Evolutionary conservation across 2,329 filamentous ascomycete species (phyloP).

Genomic region (Diaporthe sp.): DNA sequence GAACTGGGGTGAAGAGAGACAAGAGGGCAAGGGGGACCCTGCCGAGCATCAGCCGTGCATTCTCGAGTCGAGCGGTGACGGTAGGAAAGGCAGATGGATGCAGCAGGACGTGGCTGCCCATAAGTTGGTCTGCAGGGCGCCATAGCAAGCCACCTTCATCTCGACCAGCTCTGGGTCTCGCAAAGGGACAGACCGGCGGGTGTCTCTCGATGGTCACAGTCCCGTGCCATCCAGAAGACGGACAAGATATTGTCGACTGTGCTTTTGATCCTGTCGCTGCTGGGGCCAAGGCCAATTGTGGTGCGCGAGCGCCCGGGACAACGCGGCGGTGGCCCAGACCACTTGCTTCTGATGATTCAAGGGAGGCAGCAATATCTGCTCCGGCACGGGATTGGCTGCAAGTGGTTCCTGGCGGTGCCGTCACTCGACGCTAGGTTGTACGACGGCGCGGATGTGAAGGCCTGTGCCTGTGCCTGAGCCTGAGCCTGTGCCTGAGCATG

Average conservation of each 20-base stretch:
- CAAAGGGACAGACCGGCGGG: not conserved
- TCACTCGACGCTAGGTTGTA: conserved; percentile 24
- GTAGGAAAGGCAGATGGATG: not conserved
- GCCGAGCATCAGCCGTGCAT: not conserved
- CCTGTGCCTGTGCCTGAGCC: conserved; percentile 2
- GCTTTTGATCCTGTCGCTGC: conserved; percentile 11
- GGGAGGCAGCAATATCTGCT: conserved; percentile 8
- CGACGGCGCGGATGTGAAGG: conserved; percentile 3
- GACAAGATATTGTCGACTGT: not conserved
- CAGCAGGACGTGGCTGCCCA: not conserved
- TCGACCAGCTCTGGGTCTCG: not conserved
- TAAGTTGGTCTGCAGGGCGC: not conserved
- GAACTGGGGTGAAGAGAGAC: conserved; percentile 13
- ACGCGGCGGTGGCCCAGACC: not conserved
- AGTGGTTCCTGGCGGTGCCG: not conserved
- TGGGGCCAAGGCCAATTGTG: not conserved
- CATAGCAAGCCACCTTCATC: conserved; percentile 17
- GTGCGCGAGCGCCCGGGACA: not conserved
- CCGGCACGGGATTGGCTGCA: not conserved
- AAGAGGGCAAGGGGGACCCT: conserved; percentile 1
- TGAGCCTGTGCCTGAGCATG: conserved; percentile 1
- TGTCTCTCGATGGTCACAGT: not conserved
- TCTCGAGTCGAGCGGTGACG: conserved; percentile 12
- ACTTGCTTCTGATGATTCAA: conserved; percentile 22
- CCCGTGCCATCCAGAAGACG: not conserved